Conservation (phyloP, 2,329 filamentous ascomycete species). For the Pseudogymnoascus sp. region DNA sequence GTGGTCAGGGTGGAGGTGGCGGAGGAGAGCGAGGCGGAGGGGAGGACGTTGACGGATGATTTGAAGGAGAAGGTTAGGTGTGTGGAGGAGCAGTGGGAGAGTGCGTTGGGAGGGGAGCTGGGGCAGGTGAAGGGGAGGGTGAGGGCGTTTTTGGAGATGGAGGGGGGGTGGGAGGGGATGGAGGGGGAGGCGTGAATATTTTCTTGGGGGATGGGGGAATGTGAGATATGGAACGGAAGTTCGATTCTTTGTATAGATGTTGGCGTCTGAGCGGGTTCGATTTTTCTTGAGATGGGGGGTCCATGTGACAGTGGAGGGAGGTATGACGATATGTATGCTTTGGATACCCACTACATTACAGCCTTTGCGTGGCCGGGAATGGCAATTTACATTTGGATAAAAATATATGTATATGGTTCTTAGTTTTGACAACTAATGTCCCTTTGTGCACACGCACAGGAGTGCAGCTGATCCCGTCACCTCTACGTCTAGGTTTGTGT, state of each 20-base stretch:
- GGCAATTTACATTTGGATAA: background rate
- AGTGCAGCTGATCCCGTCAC: too few species aligned
- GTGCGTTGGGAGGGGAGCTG: constrained; percentile 73
- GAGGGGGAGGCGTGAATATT: constrained; percentile 13
- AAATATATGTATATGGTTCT: background rate
- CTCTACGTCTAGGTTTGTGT: too few species aligned
- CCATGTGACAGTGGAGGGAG: background rate
- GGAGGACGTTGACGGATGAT: constrained; percentile 66
- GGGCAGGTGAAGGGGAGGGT: constrained; percentile 66
- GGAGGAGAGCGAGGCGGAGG: constrained; percentile 57
- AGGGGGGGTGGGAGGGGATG: constrained; percentile 79
- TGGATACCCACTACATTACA: background rate
- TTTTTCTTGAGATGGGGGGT: background rate
- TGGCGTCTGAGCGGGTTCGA: background rate
- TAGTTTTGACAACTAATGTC: background rate
- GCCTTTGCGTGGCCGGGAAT: background rate
- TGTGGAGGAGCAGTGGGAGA: constrained; percentile 85
- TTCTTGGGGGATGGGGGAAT: background rate
- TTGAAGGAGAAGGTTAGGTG: constrained; percentile 88
- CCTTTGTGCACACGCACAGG: too few species aligned
- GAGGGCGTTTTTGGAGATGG: constrained; percentile 61
- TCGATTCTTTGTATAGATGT: background rate
- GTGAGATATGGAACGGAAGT: background rate
- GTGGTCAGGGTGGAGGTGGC: constrained; percentile 36
- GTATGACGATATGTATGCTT: background rate